Evolutionary conservation across 1,284 basidiomycete species (phyloP), one percentile per base, ranked within the genome.

Genomic region (Dichomitus squalens): DNA sequence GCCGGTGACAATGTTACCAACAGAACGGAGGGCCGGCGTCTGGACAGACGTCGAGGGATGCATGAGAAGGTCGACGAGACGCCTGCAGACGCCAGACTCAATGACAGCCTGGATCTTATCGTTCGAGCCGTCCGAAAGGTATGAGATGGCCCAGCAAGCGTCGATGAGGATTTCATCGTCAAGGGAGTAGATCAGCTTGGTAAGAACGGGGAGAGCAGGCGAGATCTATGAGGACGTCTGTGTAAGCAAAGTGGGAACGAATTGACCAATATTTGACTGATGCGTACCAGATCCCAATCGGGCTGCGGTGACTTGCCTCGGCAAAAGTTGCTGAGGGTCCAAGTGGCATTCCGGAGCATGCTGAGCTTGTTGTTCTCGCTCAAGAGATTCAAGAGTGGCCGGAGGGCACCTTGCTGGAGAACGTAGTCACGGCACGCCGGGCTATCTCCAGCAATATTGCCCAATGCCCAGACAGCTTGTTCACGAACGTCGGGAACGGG

Each of bases 61-160:
- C 92, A 98, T 95, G 66, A 99, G 88, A 47, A 99, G 83, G 72
- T 99, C 97, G 34, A 99, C 97, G 62, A 99, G 87, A 68, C 97
- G 89, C 74, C 97, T 88, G 79, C 95, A 97, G 57, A 99, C 96
- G 53, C 97, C 97, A 18, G 93, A 94, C 77, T 99, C 97, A 68
- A 99, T 99, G 62, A 99, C 97, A 38, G 96, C 96, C 75, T 99
- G 97, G 63, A 99, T 99, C 82, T 99, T 99, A 77, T 99, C 97
- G 73, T 98, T 98, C 49, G 96, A 95, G 41, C 97, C 97, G 73
- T 99, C 97, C 1, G 97, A 99, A 34, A 99, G 89, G 78, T 99
- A 99, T 27, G 96, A 98, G 74, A 99, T 97, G 44, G 97, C 97
- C 97, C 97, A 99, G 83, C 97, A 99, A 29, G 97, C 97, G 74